Percentiles rank a stretch among this genome's conserved stretches.
Conservation (phyloP, 2,329 filamentous ascomycete genomes). For the Ophiostoma triangulosporum region DNA sequence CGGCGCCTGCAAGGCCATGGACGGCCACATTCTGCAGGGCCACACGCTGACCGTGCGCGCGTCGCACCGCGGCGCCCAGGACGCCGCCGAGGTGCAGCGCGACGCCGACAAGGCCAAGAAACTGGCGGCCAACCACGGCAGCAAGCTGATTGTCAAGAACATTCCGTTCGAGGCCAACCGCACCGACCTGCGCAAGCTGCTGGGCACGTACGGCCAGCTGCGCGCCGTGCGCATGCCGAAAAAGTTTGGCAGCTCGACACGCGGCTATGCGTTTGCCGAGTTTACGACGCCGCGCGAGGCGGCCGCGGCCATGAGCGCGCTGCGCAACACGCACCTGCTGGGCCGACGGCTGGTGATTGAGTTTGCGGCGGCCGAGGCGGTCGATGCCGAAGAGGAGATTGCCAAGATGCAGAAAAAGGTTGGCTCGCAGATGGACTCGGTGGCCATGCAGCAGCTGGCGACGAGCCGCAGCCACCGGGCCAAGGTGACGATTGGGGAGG, state of each 20-base stretch:
- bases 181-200: conserved; percentile 76
- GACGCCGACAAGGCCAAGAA: conserved; percentile 77
- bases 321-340: conserved; percentile 85
- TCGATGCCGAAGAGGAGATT: conserved; percentile 92
- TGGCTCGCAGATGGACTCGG: conserved; percentile 77
- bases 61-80: conserved; percentile 65
- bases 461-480: conserved; percentile 56
- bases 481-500: conserved; percentile 75
- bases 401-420: conserved; percentile 96
- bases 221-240: conserved; percentile 87
- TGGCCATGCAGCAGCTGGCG: conserved; percentile 78
- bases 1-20: conserved; percentile 71
- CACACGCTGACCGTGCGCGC: conserved; percentile 76
- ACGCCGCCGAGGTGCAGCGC: conserved; percentile 76
- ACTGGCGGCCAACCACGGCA: conserved; percentile 51
- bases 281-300: conserved; percentile 74
- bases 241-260: conserved; percentile 78
- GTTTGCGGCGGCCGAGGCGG: conserved; percentile 75
- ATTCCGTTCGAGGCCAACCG: conserved; percentile 90
- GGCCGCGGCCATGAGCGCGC: conserved; percentile 72
- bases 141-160: conserved; percentile 97
- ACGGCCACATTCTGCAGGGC: conserved; percentile 74
- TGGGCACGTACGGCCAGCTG: conserved; percentile 82
- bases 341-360: conserved; percentile 82
- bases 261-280: conserved; percentile 94